Evolutionary conservation across 257 asterid species (phyloP), one percentile per base, ranked within the genome.

Genomic region (Cordia subcordata): DNA sequence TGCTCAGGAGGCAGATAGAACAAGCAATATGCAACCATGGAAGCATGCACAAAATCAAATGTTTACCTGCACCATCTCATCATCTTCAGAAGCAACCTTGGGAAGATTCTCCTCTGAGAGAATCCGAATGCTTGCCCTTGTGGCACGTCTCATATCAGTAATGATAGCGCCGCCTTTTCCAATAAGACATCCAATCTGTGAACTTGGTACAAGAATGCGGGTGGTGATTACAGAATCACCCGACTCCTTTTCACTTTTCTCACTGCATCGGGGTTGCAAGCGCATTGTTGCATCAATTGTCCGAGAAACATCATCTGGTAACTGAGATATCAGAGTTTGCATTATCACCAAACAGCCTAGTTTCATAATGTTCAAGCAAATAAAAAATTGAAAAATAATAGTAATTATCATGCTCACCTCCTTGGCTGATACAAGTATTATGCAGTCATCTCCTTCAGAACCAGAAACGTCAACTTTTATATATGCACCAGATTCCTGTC

Each of bases 141-240:
- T 80, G 35, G 67, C 70, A 75, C 70, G 84, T 63, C 98, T 84
- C 80, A 91, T 87, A 78, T 87, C 94, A 61, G 69, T 85, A 33
- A 91, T 71, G 23, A 91, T 84, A 21, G 88, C 81, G 51, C 98
- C 98, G 33, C 96, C 96, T 76, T 88, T 91, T 53, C 96, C 96
- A 57, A 91, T 83, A 54, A 91, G 77, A 64, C 98, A 91, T 73
- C 98, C 98, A 60, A 87, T 79, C 58, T 82, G 77, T 51, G 91
- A 76, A 63, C 92, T 79, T 11, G 84, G 58, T 14, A 87, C 90
- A 14, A 91, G 90, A 57, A 91, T 70, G 57, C 94, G 95, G 21
- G 98, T 83, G 0, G 82, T 77, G 70, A 91, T 68, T 57, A 72
- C 62, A 50, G 68, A 60, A 55, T 85, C 88, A 27, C 85, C 85